Conservation (phyloP, 2,329 filamentous ascomycete species). For the Leptographium procerum region DNA sequence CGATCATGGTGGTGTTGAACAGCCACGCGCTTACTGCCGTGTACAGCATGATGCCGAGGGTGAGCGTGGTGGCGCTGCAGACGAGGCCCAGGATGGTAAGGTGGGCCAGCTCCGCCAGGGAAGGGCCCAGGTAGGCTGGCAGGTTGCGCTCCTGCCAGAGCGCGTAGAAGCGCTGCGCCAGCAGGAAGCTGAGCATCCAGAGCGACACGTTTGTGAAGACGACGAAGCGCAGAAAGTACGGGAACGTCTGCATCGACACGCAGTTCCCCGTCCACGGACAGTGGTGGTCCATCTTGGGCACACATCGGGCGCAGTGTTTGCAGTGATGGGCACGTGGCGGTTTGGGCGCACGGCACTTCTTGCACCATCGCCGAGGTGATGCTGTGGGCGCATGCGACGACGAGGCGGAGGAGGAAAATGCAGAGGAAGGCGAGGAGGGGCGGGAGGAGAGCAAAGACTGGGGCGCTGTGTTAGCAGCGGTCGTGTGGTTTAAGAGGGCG, state of each 20-base stretch:
- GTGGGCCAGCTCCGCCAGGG: conserved; percentile 43
- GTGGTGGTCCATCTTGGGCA: conserved; percentile 78
- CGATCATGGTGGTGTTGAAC: conserved; percentile 69
- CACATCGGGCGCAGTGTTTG: conserved; percentile 60
- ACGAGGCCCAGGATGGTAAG: conserved; percentile 49
- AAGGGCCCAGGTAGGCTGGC: conserved; percentile 65
- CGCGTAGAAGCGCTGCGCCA: conserved; percentile 45
- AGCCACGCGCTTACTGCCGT: conserved; percentile 49
- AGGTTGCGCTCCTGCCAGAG: conserved; percentile 57
- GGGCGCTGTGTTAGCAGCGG: neutral
- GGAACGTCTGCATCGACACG: conserved; percentile 70
- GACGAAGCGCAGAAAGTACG: conserved; percentile 73
- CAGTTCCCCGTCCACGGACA: conserved; percentile 80
- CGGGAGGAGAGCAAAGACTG: neutral
- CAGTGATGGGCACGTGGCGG: conserved; percentile 75
- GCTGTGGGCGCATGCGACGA: neutral
- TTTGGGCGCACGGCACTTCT: conserved; percentile 63
- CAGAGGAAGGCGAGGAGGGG: neutral
- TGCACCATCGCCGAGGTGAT: conserved; percentile 49
- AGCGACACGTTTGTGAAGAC: conserved; percentile 56
- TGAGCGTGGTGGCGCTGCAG: conserved; percentile 48
- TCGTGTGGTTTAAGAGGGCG: neutral
- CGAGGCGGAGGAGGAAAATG: conserved; percentile 1
- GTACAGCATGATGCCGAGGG: conserved; percentile 52
- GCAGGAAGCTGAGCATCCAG: conserved; percentile 47